A percentile compares a stretch with the other conserved stretches of the same genome.
Evolutionary conservation across 768 basidiomycete genomes (phyloP).

Genomic region (Tulasnella sp.): DNA sequence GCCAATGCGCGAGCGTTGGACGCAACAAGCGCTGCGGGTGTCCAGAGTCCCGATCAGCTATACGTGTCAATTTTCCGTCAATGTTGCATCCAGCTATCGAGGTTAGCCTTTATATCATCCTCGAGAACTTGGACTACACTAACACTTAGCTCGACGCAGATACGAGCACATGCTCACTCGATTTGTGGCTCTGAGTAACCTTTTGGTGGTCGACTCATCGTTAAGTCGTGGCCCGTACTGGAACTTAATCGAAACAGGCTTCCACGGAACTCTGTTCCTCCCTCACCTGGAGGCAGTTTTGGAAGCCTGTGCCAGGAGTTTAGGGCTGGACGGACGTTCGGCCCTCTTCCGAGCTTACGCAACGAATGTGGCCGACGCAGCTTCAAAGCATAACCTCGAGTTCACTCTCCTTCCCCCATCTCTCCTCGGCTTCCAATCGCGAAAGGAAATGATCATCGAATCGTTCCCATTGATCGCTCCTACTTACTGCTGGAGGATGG

Average conservation of each 20-base stretch:
- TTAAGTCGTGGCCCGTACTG: conserved; percentile 76
- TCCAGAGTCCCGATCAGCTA: neutral
- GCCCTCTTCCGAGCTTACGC: conserved; percentile 70
- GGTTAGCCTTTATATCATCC: neutral
- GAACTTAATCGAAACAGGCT: conserved; percentile 61
- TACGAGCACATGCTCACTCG: conserved; percentile 68
- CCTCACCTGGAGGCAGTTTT: conserved; percentile 41
- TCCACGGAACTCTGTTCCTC: conserved; percentile 26
- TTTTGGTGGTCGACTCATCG: conserved; percentile 65
- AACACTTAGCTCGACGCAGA: conserved; percentile 26
- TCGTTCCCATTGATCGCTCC: conserved; percentile 11
- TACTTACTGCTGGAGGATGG: neutral
- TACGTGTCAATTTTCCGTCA: neutral
- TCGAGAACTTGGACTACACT: neutral
- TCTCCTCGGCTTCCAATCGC: conserved; percentile 63
- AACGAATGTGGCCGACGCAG: conserved; percentile 59
- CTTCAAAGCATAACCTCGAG: conserved; percentile 41
- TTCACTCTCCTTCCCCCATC: conserved; percentile 50
- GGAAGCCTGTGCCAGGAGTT: conserved; percentile 44
- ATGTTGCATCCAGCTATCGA: neutral
- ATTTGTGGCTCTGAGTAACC: conserved; percentile 58
- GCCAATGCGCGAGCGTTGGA: conserved; percentile 46
- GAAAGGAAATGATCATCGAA: conserved; percentile 54
- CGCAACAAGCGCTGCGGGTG: neutral
- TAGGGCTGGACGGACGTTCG: conserved; percentile 52